Evolutionary conservation across 148 eudicot species (phyloP).

Genomic region (Rhododendron simsii): DNA sequence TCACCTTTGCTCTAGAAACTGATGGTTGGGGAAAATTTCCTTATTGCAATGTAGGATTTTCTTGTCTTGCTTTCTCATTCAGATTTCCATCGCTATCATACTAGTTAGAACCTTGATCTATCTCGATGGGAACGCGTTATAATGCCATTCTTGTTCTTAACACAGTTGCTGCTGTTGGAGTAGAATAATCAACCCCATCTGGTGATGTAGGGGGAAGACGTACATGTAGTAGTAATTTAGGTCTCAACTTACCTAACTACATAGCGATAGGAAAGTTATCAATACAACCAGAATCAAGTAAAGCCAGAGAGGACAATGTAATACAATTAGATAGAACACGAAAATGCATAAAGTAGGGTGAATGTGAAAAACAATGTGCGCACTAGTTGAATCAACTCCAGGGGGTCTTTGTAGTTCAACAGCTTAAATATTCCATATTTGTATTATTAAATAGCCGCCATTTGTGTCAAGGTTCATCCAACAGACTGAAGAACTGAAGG

Average conservation of each 20-base stretch:
- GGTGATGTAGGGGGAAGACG: background rate
- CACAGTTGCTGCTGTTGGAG: background rate
- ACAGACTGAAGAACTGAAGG: background rate
- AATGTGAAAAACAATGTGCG: background rate
- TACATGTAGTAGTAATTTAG: background rate
- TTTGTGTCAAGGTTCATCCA: background rate
- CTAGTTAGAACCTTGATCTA: background rate
- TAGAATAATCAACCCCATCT: background rate
- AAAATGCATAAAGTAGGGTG: background rate
- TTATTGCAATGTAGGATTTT: too few relatives aligned
- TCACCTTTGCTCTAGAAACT: background rate
- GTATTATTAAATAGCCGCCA: background rate
- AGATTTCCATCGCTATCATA: background rate
- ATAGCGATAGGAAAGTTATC: background rate
- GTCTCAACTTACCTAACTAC: background rate
- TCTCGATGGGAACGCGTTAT: background rate
- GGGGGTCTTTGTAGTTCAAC: background rate
- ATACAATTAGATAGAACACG: background rate
- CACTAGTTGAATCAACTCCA: background rate
- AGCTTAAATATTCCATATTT: background rate
- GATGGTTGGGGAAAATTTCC: background rate
- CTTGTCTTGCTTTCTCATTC: background rate
- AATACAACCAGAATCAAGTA: background rate
- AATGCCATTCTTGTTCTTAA: background rate
- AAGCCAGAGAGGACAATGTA: background rate